Conservation (phyloP, 2,329 filamentous ascomycete species). For the Arthrobotrys pseudoclavata region DNA sequence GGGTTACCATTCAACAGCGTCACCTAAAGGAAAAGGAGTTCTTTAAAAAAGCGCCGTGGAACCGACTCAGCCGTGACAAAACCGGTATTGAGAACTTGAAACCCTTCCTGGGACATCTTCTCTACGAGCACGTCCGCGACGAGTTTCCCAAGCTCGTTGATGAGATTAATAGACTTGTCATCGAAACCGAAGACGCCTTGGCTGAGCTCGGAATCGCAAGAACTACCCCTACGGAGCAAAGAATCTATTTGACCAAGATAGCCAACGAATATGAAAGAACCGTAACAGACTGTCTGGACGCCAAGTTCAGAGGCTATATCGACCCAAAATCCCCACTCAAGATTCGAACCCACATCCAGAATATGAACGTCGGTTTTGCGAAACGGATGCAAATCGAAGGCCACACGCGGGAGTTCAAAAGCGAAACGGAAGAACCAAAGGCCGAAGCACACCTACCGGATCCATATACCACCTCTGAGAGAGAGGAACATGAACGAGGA, state of each 20-base stretch:
- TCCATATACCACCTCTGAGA: not conserved
- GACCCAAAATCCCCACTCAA: slow-evolving; percentile 63
- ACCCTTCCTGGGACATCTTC: slow-evolving; percentile 66
- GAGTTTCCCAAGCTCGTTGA: slow-evolving; percentile 69
- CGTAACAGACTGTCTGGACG: slow-evolving; percentile 64
- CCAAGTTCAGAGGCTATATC: slow-evolving; percentile 66
- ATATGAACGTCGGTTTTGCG: slow-evolving; percentile 62
- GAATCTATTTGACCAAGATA: slow-evolving; percentile 66
- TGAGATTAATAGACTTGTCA: slow-evolving; percentile 66
- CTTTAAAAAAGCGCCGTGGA: slow-evolving; percentile 62
- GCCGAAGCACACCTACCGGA: slow-evolving; percentile 26
- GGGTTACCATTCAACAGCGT: slow-evolving; percentile 60
- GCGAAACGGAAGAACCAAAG: slow-evolving; percentile 5
- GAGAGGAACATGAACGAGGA: not conserved
- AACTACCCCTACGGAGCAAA: slow-evolving; percentile 65
- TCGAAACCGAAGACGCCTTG: slow-evolving; percentile 63
- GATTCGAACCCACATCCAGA: slow-evolving; percentile 63
- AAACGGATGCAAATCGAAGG: slow-evolving; percentile 63
- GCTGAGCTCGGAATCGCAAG: slow-evolving; percentile 65
- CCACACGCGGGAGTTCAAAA: slow-evolving; percentile 63
- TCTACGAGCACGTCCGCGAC: slow-evolving; percentile 67
- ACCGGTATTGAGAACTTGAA: slow-evolving; percentile 68
- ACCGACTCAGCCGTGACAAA: slow-evolving; percentile 63
- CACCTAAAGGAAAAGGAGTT: slow-evolving; percentile 61
- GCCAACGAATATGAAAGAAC: slow-evolving; percentile 66